Base-by-base conservation (phyloP, 2,329 filamentous ascomycete genomes). In the Colletotrichum cuscutae region DNA sequence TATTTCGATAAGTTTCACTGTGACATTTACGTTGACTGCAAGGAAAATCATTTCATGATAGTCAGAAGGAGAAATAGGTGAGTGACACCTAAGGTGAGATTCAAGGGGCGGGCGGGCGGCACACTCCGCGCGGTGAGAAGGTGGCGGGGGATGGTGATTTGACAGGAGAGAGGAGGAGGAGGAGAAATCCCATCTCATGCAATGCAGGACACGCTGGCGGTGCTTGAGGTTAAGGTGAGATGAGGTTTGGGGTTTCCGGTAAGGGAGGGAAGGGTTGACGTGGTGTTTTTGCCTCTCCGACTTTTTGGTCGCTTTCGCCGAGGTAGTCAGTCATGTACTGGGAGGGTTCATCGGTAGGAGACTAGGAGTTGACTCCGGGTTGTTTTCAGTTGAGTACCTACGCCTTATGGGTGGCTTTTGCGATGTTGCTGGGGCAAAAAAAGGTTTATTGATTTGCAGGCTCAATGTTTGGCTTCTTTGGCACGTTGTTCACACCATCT, bases 151-250 rank as follows among this genome's bases (percentile, higher is more conserved):
- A 13, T 6, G 26, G 11, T 32, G 32, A 56, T 35, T 24, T 42
- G 42, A 32, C 32, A 22, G 32, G 5, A 60, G 19, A 28, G 65
- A 64, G 30, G 30, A 32, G 30, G 46, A 28, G 54, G n/a, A 35
- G 28, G 52, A 54, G 19, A 54, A 54, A 71, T 67, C 24, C 32
- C 59, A 71, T 71, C 46, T 58, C 32, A 68, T 74, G 72, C 72
- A 74, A 74, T 73, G 72, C 72, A 65, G 53, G 70, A 73, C 65
- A 73, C 72, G 72, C 65, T 74, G 72, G 65, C 72, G 65, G 57
- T 66, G 54, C 60, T 57, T 49, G 58, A 53, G 46, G 19, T 53
- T n/a, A 30, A n/a, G 60, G n/a, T 32, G 26, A 62, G 59, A 30
- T 49, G 32, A 60, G 32, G 32, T 22, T 24, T 46, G 42, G 37